Evolutionary conservation across 192 early-diverging fungal genomes (phyloP), one percentile per base, ranked within the genome.

Genomic region (Coemansia biformis): DNA sequence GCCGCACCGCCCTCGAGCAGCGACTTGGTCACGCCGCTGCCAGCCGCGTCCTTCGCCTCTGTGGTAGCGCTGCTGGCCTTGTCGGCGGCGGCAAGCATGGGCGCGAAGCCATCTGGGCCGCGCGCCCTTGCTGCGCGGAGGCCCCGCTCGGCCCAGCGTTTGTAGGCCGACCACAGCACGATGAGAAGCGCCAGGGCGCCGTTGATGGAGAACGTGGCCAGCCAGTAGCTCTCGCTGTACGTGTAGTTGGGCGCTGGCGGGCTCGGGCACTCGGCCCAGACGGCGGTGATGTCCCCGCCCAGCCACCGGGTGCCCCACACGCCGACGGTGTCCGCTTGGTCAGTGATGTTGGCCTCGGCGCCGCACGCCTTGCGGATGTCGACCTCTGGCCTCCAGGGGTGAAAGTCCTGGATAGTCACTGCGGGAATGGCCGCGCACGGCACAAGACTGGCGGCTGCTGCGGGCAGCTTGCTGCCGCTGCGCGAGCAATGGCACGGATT

Each of bases 401-500:
- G 48, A 44, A 70, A 80, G 21, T 68, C 40, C 19, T 36, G 19
- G 24, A 80, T 74, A 17, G 75, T 63, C 2, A 76, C 69, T 15
- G 56, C 53, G 2, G 54, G 46, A 1, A 51, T 45, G 9, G 59
- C 15, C 30, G 29, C 13, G 46, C 79, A 80, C 4, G 67, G 53
- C 3, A 56, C 29, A 23, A 76, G 49, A 2, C 24, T 17, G 3
- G 41, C 15, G 1, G 58, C 64, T 14, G 42, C 48, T 10, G 36
- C 19, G 31, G 62, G 51, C 30, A 60, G 41, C 42, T 60, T 53
- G 40, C 32, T 47, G 16, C 64, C 64, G 19, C 40, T 52, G 16
- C 53, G 53, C 40, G 38, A 35, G 51, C 79, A 80, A n/a, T 62
- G 51, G 51, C 79, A 80, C 3, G 46, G 48, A 46, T 76, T 73